Evolutionary conservation across 2,329 filamentous ascomycete genomes (phyloP), one percentile per base, ranked within the genome.

Genomic region (Cytospora leucostoma): DNA sequence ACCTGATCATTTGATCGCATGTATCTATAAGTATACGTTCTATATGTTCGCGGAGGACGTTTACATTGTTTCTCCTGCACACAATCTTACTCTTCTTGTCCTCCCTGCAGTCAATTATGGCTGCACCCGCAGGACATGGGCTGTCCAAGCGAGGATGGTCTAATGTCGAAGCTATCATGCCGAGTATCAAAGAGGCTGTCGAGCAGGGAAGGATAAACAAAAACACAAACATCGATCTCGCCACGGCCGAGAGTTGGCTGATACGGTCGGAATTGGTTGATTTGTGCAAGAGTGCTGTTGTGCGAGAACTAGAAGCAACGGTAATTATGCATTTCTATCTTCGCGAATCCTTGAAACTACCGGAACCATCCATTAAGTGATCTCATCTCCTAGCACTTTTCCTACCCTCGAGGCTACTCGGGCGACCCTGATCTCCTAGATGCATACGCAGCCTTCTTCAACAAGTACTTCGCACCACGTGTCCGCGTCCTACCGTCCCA

Each of bases 211-310:
- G 27, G 13, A 4, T 21, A n/a, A 56, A 40, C 10, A 38, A 32
- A 13, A 56, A 32, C 19, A 38, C 34, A 11, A 17, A 21, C 17
- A 44, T 56, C 35, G 53, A 44, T 27, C 53, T 56, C 19, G n/a
- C 53, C 17, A 56, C 53, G 27, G n/a, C 53, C 7, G 53, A 56
- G 21, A 56, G 40, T n/a, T 56, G 53, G 53, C 12, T 56, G 53
- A n/a, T n/a, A n/a, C n/a, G n/a, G n/a, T n/a, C n/a, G n/a, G 53
- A 56, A 27, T 13, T 56, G 17, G 8, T 40, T 2, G 53, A 56
- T 4, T 17, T 56, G 17, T 56, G 53, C 37, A 37, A 40, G n/a
- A 7, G n/a, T 15, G 34, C 34, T 12, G 35, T 56, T 21, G 35
- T 19, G 11, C 19, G 27, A 12, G 34, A 40, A 8, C 34, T 56